These are phyloP conservation scores for Atkinsonella hypoxylon DNA, from an alignment of 2,329 filamentous ascomycete genomes.

Conservation along the genomic window DNA sequence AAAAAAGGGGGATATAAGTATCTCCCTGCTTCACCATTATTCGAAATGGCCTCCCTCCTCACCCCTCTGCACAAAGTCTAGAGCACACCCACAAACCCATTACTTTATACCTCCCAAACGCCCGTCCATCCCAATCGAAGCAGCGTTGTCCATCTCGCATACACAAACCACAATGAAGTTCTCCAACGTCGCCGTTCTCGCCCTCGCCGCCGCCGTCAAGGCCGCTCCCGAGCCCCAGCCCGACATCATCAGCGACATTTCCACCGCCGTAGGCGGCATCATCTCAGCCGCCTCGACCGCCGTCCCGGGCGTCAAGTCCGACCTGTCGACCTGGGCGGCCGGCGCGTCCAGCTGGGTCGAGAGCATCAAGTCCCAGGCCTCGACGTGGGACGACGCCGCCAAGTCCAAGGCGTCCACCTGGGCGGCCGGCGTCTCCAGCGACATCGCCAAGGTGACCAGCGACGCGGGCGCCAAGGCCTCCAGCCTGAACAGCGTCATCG, in stretches of 20 bases:
- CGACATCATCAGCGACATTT: conserved; percentile 3
- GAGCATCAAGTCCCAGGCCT: not conserved
- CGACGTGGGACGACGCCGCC: not conserved
- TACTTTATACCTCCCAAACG: no score
- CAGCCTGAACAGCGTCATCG: conserved; percentile 12
- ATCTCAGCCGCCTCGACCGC: not conserved
- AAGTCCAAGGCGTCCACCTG: conserved; percentile 6
- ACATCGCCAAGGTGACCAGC: conserved; percentile 7
- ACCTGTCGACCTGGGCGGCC: no score
- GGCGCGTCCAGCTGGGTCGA: not conserved
- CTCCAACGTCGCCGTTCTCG: conserved; percentile 20
- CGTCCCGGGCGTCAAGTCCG: not conserved
- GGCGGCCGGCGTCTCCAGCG: conserved; percentile 6
- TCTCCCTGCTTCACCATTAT: no score
- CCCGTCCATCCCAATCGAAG: not conserved
- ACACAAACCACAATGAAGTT: conserved; percentile 24
- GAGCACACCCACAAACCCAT: no score
- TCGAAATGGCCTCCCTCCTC: no score
- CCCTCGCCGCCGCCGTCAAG: conserved; percentile 20
- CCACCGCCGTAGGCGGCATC: conserved; percentile 1
- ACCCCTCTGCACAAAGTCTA: no score
- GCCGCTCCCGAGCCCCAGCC: conserved; percentile 11
- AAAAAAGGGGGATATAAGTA: no score
- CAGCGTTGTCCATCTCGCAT: not conserved
- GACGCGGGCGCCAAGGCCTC: conserved; percentile 14